Evolutionary conservation across 768 basidiomycete species (phyloP).

Genomic region (Leccinum subgranulosum): DNA sequence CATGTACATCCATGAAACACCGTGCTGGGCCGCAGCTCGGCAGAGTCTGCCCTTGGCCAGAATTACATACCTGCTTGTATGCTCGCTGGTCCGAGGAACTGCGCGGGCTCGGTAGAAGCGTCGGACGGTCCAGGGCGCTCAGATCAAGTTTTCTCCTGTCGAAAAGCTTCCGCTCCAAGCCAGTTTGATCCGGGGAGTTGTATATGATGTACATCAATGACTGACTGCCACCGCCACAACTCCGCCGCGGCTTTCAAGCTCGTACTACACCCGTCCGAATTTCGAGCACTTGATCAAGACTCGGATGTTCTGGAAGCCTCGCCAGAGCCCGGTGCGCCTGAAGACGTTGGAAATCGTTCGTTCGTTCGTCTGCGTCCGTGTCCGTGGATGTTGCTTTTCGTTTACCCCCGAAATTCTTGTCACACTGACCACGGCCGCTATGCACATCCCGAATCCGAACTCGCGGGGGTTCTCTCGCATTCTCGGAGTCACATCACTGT

Average conservation of each 20-base stretch:
- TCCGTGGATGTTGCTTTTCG: background rate
- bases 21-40: background rate
- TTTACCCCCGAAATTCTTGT: background rate
- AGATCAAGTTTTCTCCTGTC: background rate
- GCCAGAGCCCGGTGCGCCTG: slow-evolving; percentile 48
- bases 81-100: background rate
- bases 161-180: background rate
- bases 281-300: slow-evolving; percentile 41
- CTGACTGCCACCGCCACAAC: background rate
- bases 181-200: background rate
- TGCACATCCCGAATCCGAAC: slow-evolving; percentile 50
- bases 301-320: slow-evolving; percentile 20
- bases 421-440: slow-evolving; percentile 58
- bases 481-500: slow-evolving; percentile 57
- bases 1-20: background rate
- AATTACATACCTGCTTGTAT: background rate
- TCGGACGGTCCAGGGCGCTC: slow-evolving; percentile 6
- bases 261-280: slow-evolving; percentile 26
- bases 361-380: slow-evolving; percentile 44
- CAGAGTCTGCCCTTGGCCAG: background rate
- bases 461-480: slow-evolving; percentile 55
- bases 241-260: slow-evolving; percentile 20
- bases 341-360: slow-evolving; percentile 48
- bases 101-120: background rate
- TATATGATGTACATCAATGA: background rate